phyloP scores from a whole-genome alignment of 495 filamentous ascomycete genomes.

The Hypoxylon cercidicola region DNA sequence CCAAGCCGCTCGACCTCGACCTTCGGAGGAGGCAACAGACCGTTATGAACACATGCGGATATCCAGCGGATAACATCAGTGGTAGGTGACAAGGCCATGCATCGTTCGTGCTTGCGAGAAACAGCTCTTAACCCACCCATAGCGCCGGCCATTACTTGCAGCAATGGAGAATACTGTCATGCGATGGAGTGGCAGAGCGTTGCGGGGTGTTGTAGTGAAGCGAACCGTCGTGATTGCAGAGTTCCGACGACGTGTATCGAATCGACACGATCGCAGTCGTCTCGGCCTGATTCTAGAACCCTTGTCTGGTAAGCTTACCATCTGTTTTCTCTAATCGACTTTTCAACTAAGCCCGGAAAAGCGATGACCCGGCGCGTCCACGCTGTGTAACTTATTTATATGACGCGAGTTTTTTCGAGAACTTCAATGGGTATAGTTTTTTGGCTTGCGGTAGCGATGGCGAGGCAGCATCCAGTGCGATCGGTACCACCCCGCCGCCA shows the following conservation, averaged over 20 bases:
- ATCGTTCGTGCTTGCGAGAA: constrained; percentile 7
- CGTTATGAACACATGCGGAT: constrained; percentile 37
- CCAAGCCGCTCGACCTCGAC: constrained; percentile 33
- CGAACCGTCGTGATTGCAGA: constrained; percentile 38
- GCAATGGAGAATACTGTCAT: constrained; percentile 34
- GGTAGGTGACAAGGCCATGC: constrained; percentile 33
- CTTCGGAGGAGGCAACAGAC: constrained; percentile 40
- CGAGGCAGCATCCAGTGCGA: constrained; percentile 33
- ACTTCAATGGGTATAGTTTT: constrained; percentile 42
- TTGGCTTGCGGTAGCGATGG: constrained; percentile 38
- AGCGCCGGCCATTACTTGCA: constrained; percentile 42
- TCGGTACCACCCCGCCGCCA: constrained; percentile 32
- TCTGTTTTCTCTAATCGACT: neutral
- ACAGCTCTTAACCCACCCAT: constrained; percentile 25
- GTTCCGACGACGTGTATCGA: constrained; percentile 45
- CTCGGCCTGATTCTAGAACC: constrained; percentile 9
- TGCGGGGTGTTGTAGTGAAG: constrained; percentile 41
- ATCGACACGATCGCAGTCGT: constrained; percentile 22
- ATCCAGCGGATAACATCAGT: constrained; percentile 27
- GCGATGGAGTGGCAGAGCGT: constrained; percentile 9
- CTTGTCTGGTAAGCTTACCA: constrained; percentile 38
- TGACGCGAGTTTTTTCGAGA: constrained; percentile 40
- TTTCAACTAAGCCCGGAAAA: constrained; percentile 38
- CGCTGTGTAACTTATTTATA: constrained; percentile 46
- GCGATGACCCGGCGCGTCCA: constrained; percentile 28